Conservation (phyloP, 2,329 filamentous ascomycete genomes). For the Pyricularia pennisetigena region DNA sequence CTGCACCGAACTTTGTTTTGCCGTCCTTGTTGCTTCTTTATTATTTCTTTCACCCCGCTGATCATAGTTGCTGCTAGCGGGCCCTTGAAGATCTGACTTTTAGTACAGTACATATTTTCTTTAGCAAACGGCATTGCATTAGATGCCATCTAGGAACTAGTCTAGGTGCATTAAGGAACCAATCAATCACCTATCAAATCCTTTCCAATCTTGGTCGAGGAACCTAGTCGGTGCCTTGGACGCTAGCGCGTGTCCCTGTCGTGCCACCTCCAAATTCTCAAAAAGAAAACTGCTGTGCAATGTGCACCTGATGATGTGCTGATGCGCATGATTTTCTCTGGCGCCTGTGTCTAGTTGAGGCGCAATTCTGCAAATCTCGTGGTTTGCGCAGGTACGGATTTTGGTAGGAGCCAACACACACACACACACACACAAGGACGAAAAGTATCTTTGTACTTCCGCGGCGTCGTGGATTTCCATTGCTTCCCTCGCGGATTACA, state of each 20-base stretch:
- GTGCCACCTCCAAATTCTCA: not conserved
- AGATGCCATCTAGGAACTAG: not conserved
- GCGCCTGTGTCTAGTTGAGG: not conserved
- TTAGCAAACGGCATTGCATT: not conserved
- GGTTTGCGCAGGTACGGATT: not conserved
- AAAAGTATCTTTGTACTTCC: not conserved
- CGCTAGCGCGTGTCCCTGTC: not conserved
- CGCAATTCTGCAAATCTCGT: not conserved
- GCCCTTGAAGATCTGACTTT: too few species aligned
- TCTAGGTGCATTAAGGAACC: not conserved
- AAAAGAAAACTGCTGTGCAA: not conserved
- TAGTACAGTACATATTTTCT: not conserved
- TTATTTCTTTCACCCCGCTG: too few species aligned
- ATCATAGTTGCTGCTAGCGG: too few species aligned
- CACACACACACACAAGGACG: too few species aligned
- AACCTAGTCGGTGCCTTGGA: not conserved
- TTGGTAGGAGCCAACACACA: not conserved
- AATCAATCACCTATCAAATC: not conserved
- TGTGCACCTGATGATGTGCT: not conserved
- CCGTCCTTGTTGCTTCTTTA: not conserved
- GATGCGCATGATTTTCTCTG: not conserved
- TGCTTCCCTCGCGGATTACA: not conserved
- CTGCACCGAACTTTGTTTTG: not conserved
- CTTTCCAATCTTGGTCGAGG: not conserved
- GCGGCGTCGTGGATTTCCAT: not conserved